Conservation (phyloP, 345 rosid genomes). For the Melaleuca alternifolia region DNA sequence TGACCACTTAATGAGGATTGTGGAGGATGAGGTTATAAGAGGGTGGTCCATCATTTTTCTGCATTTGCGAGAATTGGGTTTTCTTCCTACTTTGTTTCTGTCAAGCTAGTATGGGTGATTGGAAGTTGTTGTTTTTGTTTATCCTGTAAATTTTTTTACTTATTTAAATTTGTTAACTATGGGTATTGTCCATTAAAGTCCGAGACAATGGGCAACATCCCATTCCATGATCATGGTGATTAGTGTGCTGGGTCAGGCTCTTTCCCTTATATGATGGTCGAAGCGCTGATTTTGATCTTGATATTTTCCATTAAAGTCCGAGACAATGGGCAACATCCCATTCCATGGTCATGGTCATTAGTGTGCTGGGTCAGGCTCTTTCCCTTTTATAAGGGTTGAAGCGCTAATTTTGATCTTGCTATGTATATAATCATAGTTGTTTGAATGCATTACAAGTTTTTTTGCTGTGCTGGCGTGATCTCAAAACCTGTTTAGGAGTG, state of each 20-base stretch:
- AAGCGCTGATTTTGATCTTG: background rate
- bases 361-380: background rate
- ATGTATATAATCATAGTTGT: background rate
- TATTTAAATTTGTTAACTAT: too few species aligned
- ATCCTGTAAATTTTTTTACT: background rate
- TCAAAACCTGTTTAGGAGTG: background rate
- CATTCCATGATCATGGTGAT: background rate
- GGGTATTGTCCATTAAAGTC: background rate
- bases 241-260: background rate
- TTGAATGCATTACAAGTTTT: background rate
- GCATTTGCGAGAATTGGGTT: background rate
- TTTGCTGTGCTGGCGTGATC: background rate
- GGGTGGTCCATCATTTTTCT: background rate
- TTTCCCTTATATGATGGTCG: background rate
- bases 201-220: background rate
- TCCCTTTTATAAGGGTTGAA: background rate
- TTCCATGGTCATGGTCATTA: background rate
- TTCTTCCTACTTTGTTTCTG: background rate
- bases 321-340: background rate
- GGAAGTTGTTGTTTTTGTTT: background rate
- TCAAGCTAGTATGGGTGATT: background rate
- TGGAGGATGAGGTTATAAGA: background rate
- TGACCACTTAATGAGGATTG: background rate
- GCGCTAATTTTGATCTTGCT: background rate
- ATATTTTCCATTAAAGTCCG: too few species aligned